Conservation (phyloP, 2,329 filamentous ascomycete species). For the Penicillium verrucosum region DNA sequence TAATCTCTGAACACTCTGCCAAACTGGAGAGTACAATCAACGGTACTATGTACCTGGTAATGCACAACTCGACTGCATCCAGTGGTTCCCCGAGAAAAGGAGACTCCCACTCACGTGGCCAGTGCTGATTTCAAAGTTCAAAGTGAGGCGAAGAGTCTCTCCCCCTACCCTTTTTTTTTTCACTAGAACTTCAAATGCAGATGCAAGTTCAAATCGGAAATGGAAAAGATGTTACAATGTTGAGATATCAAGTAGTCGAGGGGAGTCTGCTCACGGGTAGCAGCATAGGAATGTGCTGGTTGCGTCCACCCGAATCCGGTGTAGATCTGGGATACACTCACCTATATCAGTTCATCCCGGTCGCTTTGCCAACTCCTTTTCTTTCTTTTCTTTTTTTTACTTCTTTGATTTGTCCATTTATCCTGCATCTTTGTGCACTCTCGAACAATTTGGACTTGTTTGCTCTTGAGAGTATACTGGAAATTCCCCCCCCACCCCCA, state of each 20-base stretch:
- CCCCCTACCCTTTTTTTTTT: background rate
- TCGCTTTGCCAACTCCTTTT: constrained; percentile 23
- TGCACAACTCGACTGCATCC: constrained; percentile 14
- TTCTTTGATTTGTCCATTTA: constrained; percentile 7
- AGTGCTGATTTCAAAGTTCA: constrained; percentile 18
- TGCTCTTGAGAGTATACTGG: background rate
- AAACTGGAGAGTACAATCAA: background rate
- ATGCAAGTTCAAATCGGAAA: constrained; percentile 4
- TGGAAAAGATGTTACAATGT: constrained; percentile 3
- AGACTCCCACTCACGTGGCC: constrained; percentile 22
- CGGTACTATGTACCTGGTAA: constrained; percentile 1
- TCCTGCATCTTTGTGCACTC: background rate
- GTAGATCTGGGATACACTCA: constrained; percentile 15
- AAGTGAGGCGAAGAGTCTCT: constrained; percentile 23
- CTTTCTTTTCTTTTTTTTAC: constrained; percentile 15
- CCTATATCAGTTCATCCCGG: constrained; percentile 26
- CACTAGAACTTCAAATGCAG: background rate
- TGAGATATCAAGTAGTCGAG: constrained; percentile 9
- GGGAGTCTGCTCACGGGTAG: constrained; percentile 21
- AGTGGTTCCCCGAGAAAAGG: constrained; percentile 19
- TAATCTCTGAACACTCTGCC: background rate
- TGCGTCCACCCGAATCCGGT: constrained; percentile 24
- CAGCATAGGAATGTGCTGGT: constrained; percentile 27
- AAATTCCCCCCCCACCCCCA: background rate
- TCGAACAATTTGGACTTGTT: constrained; percentile 8